phyloP scores from a whole-genome alignment of 331 rosid species.

The Telfairia occidentalis region DNA sequence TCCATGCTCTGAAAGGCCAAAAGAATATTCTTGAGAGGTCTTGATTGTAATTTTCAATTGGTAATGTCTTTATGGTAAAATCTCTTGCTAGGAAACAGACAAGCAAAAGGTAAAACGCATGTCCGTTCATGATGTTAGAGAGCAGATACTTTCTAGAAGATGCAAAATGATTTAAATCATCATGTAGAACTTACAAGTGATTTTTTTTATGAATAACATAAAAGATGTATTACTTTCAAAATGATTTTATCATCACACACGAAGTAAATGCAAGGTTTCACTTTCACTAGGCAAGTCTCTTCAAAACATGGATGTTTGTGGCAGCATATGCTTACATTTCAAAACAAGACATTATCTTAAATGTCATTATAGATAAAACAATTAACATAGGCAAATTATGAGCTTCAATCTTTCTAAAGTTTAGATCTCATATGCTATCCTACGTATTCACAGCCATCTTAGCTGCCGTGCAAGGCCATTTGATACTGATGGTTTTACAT shows the following conservation, averaged over 20 bases:
- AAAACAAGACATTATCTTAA: not conserved
- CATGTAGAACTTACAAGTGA: not conserved
- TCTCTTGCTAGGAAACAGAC: not conserved
- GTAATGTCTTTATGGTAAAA: not conserved
- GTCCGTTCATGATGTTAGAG: not conserved
- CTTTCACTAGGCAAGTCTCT: not conserved
- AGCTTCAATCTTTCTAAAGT: not conserved
- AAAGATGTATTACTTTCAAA: not conserved
- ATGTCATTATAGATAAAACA: not conserved
- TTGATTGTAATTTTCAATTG: not conserved
- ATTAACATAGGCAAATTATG: not conserved
- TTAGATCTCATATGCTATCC: not conserved
- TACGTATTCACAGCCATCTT: not conserved
- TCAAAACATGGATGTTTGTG: not conserved
- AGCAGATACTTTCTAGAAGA: not conserved
- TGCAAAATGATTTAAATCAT: not conserved
- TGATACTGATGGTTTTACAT: not conserved
- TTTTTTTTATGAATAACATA: not conserved
- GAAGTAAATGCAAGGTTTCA: not conserved
- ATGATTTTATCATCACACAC: not conserved
- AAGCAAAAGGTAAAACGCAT: not conserved
- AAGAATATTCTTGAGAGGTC: not conserved
- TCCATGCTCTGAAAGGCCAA: conserved; percentile 55
- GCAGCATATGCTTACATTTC: not conserved
- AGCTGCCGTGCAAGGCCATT: not conserved